These are phyloP conservation scores for Puccinia horiana DNA, from an alignment of 1,284 basidiomycete species.

Conservation along the genomic window DNA sequence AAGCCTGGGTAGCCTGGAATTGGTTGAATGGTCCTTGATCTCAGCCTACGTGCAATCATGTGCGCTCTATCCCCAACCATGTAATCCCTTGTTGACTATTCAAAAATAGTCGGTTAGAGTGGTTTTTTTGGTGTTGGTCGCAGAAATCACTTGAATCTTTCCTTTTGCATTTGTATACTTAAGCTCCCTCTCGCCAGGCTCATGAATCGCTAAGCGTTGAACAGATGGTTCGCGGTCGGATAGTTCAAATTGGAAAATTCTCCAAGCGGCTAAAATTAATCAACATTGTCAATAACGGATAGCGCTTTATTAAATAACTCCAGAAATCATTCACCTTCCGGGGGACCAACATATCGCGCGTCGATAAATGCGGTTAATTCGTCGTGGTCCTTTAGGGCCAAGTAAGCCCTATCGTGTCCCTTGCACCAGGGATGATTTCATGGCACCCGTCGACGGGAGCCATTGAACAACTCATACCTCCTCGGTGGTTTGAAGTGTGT, in stretches of 20 bases:
- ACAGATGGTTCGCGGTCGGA: not conserved
- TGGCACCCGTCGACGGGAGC: too few relatives aligned
- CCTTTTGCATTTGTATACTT: too few relatives aligned
- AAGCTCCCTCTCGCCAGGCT: too few relatives aligned
- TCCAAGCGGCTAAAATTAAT: not conserved
- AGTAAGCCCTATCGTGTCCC: not conserved
- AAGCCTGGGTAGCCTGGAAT: not conserved
- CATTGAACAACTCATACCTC: too few relatives aligned
- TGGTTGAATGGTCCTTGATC: not conserved
- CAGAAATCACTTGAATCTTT: too few relatives aligned
- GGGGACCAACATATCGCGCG: not conserved
- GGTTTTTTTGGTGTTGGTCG: too few relatives aligned
- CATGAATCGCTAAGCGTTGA: constrained; percentile 54
- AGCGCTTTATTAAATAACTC: too few relatives aligned
- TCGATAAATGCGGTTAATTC: not conserved
- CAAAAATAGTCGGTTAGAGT: too few relatives aligned
- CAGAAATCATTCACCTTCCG: constrained; percentile 20
- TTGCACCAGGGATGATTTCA: too few relatives aligned
- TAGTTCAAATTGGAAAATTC: not conserved
- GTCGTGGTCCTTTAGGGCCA: not conserved
- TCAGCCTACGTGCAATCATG: not conserved
- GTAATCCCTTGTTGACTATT: not conserved
- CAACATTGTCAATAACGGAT: too few relatives aligned
- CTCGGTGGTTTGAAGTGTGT: too few relatives aligned
- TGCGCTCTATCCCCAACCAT: not conserved